phyloP scores from a whole-genome alignment of 495 filamentous ascomycete genomes.

The Neurospora sp. region DNA sequence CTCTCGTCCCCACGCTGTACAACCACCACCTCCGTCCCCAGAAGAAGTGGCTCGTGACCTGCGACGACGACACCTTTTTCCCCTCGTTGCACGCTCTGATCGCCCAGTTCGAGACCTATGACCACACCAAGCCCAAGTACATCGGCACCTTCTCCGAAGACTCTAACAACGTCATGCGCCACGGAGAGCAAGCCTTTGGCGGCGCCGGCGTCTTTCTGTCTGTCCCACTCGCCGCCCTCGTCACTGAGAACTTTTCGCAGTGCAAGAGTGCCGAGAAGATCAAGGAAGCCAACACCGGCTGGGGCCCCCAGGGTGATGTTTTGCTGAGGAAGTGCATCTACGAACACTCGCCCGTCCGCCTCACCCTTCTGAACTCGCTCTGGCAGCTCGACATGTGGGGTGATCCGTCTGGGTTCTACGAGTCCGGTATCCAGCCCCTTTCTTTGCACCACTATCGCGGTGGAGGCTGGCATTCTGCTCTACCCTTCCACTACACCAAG shows the following conservation, averaged over 20 bases:
- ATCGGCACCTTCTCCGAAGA: slow-evolving; percentile 63
- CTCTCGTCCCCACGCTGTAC: slow-evolving; percentile 44
- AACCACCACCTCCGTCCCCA: slow-evolving; percentile 37
- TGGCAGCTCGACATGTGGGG: slow-evolving; percentile 60
- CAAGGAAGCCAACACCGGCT: slow-evolving; percentile 41
- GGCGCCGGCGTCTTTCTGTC: slow-evolving; percentile 66
- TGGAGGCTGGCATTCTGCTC: slow-evolving; percentile 39
- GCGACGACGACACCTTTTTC: slow-evolving; percentile 71
- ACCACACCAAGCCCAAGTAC: slow-evolving; percentile 48
- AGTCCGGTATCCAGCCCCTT: slow-evolving; percentile 53
- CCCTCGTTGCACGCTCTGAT: slow-evolving; percentile 52
- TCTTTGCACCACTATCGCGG: slow-evolving; percentile 58
- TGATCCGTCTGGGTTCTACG: slow-evolving; percentile 58
- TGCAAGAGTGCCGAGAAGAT: slow-evolving; percentile 44
- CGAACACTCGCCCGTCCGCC: slow-evolving; percentile 47
- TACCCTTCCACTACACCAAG: slow-evolving; percentile 56
- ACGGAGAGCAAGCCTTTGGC: slow-evolving; percentile 62
- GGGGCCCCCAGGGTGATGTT: slow-evolving; percentile 52
- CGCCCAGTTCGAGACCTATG: slow-evolving; percentile 38
- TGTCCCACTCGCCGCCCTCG: slow-evolving; percentile 46
- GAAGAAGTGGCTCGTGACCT: slow-evolving; percentile 57
- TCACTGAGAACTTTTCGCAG: slow-evolving; percentile 48
- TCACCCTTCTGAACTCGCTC: slow-evolving; percentile 52
- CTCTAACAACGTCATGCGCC: slow-evolving; percentile 55
- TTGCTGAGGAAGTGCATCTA: slow-evolving; percentile 59